Evolutionary conservation across 192 early-diverging fungal genomes (phyloP).

Genomic region (Backusella tarrabulga): DNA sequence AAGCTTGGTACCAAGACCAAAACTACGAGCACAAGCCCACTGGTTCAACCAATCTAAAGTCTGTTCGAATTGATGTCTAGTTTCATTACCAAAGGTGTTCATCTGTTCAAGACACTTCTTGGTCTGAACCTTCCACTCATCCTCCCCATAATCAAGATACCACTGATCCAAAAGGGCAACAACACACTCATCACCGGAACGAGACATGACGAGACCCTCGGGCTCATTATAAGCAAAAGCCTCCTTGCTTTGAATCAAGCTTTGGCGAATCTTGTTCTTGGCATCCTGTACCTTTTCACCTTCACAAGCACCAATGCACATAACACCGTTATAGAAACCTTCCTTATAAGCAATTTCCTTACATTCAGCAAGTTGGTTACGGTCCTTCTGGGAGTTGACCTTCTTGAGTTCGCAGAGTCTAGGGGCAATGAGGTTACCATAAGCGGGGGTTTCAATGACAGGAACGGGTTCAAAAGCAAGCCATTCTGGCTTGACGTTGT

Average conservation of each 20-base stretch:
- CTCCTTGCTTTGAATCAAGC: slow-evolving; percentile 65
- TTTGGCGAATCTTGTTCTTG: slow-evolving; percentile 78
- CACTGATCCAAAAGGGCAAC: slow-evolving; percentile 96
- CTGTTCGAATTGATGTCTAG: slow-evolving; percentile 81
- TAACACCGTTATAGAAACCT: slow-evolving; percentile 91
- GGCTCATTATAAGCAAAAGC: slow-evolving; percentile 96
- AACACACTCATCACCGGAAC: slow-evolving; percentile 96
- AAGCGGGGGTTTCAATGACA: slow-evolving; percentile 84
- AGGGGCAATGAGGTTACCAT: slow-evolving; percentile 84
- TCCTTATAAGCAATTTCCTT: slow-evolving; percentile 98
- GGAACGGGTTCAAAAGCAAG: slow-evolving; percentile 80
- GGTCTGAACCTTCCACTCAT: slow-evolving; percentile 74
- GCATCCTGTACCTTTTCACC: slow-evolving; percentile 91
- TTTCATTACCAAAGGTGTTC: slow-evolving; percentile 80
- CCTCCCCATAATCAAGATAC: slow-evolving; percentile 98
- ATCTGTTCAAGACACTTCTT: slow-evolving; percentile 77
- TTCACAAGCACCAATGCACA: slow-evolving; percentile 79
- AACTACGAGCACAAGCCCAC: slow-evolving; percentile 96
- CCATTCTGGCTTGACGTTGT: slow-evolving; percentile 89
- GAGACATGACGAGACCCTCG: slow-evolving; percentile 88
- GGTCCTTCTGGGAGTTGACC: slow-evolving; percentile 97
- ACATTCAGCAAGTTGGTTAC: slow-evolving; percentile 84
- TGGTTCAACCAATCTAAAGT: slow-evolving; percentile 91
- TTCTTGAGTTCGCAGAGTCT: slow-evolving; percentile 87
- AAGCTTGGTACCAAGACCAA: slow-evolving; percentile 88